Evolutionary conservation across 345 rosid genomes (phyloP).

Genomic region (Leavenworthia alabamica): DNA sequence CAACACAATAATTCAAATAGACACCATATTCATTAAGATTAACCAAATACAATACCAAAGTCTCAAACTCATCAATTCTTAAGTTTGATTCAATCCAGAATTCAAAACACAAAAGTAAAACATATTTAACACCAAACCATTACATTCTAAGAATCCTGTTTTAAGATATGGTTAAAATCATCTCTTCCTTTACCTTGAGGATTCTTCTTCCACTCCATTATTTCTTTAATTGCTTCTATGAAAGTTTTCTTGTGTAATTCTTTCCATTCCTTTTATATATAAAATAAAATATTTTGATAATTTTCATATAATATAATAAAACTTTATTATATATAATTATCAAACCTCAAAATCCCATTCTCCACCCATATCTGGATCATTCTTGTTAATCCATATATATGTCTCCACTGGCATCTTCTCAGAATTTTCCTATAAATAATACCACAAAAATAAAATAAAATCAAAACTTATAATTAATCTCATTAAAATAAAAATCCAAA

Average conservation of each 20-base stretch:
- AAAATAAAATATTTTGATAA: too few relatives aligned
- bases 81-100: background rate
- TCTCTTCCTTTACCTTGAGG: slow-evolving; percentile 56
- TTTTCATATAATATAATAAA: background rate
- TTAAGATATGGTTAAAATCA: background rate
- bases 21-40: too few relatives aligned
- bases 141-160: background rate
- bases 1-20: background rate
- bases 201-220: slow-evolving; percentile 50
- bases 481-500: too few relatives aligned
- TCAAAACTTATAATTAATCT: background rate
- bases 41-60: background rate
- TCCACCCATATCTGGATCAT: slow-evolving; percentile 64
- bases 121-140: background rate
- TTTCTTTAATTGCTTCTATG: slow-evolving; percentile 41
- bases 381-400: slow-evolving; percentile 55
- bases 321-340: too few relatives aligned
- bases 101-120: background rate
- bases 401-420: slow-evolving; percentile 48
- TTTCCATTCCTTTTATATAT: slow-evolving; percentile 59
- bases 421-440: slow-evolving; percentile 43
- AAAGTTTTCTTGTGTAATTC: slow-evolving; percentile 46
- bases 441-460: background rate
- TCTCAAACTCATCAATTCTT: background rate
- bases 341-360: slow-evolving; percentile 89